Percentiles rank a stretch among this genome's conserved stretches.
Evolutionary conservation across 768 basidiomycete species (phyloP).

Genomic region (Boletus barrowsii): DNA sequence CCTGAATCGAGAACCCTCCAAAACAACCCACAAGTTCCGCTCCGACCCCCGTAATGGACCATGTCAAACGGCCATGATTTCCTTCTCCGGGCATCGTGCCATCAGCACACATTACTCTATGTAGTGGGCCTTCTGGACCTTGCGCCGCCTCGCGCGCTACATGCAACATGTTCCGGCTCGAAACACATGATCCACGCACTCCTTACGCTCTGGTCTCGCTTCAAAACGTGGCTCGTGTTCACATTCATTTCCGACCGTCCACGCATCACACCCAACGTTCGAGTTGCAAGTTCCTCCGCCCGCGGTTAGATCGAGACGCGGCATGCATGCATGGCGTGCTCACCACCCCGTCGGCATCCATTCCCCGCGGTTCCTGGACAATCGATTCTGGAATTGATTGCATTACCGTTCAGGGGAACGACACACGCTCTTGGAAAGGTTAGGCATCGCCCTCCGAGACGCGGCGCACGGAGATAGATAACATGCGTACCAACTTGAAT

Average conservation of each 20-base stretch:
- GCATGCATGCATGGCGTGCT: constrained; percentile 6
- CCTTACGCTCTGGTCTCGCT: constrained; percentile 8
- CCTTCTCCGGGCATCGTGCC: constrained; percentile 15
- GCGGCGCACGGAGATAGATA: constrained; percentile 8
- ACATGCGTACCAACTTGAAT: constrained; percentile 5
- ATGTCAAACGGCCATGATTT: constrained; percentile 12
- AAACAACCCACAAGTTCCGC: constrained; percentile 18
- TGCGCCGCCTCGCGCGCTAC: constrained; percentile 23
- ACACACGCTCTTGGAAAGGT: neutral
- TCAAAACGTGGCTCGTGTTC: constrained; percentile 10
- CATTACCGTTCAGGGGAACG: constrained; percentile 2
- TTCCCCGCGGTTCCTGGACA: constrained; percentile 5
- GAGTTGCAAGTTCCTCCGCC: constrained; percentile 7
- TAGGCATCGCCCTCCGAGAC: constrained; percentile 6
- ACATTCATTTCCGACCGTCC: constrained; percentile 23
- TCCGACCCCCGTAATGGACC: constrained; percentile 13
- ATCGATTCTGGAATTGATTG: neutral
- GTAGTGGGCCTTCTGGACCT: constrained; percentile 4
- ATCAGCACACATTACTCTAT: constrained; percentile 14
- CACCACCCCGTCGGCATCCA: constrained; percentile 1
- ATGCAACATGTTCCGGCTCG: constrained; percentile 28
- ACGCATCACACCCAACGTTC: constrained; percentile 1
- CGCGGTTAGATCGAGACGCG: neutral
- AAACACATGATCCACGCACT: constrained; percentile 24
- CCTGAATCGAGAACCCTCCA: constrained; percentile 1